Conservation (phyloP, 2,329 filamentous ascomycete species). For the Bipolaris gigantea region DNA sequence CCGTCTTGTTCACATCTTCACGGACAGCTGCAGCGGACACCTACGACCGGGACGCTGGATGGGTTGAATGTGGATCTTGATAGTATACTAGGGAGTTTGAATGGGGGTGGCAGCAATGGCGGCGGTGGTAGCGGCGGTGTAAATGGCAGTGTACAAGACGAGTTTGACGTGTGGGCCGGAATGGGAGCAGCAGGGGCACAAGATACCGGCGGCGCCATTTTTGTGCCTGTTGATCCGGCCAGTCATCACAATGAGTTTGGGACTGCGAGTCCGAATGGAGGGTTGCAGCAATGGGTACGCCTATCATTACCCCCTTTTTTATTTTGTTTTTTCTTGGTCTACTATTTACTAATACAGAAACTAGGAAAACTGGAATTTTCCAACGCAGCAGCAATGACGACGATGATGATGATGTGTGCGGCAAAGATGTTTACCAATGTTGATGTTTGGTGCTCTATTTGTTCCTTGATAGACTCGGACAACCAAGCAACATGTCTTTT, state of each 20-base stretch:
- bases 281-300: slow-evolving; percentile 40
- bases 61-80: slow-evolving; percentile 40
- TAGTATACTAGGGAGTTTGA: slow-evolving; percentile 32
- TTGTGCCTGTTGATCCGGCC: slow-evolving; percentile 39
- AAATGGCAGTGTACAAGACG: slow-evolving; percentile 12
- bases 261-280: slow-evolving; percentile 31
- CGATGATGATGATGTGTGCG: slow-evolving; percentile 14
- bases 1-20: slow-evolving; percentile 12
- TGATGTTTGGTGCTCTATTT: too few relatives aligned
- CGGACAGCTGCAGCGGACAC: slow-evolving; percentile 26
- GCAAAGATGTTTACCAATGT: neutral
- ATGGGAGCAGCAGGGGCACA: slow-evolving; percentile 25
- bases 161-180: slow-evolving; percentile 32
- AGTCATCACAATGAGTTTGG: slow-evolving; percentile 19
- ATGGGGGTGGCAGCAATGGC: slow-evolving; percentile 16
- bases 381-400: slow-evolving; percentile 25
- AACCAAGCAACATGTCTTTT: too few relatives aligned
- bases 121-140: neutral
- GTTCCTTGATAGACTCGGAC: too few relatives aligned
- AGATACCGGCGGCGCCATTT: slow-evolving; percentile 40
- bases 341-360: neutral
- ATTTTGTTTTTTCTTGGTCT: neutral
- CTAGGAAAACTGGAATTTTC: slow-evolving; percentile 38
- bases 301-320: too few relatives aligned
- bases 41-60: slow-evolving; percentile 26